These are phyloP conservation scores for Larix kaempferi DNA, from an alignment of 75 land plant genomes.

Conservation along the genomic window DNA sequence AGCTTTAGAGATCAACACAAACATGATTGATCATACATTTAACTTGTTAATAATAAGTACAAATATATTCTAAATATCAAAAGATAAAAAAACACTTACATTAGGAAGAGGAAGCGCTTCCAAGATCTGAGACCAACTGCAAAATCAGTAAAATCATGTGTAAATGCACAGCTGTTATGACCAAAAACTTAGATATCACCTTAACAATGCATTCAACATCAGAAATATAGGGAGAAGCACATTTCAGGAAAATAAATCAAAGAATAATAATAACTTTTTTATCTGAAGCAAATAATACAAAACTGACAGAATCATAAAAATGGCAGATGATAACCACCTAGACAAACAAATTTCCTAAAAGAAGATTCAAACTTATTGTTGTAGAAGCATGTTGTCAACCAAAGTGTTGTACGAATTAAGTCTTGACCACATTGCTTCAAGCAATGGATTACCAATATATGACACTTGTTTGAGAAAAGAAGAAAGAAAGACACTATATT, in stretches of 20 bases:
- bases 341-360: background rate
- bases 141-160: slow-evolving; percentile 12
- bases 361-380: background rate
- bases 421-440: no score
- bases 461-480: no score
- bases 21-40: background rate
- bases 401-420: background rate
- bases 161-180: background rate
- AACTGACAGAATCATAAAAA: background rate
- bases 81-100: slow-evolving; percentile 37
- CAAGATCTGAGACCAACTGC: slow-evolving; percentile 70
- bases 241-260: background rate
- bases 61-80: slow-evolving; percentile 1
- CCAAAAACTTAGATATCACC: no score
- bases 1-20: background rate
- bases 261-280: background rate
- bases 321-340: background rate
- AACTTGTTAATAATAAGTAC: slow-evolving; percentile 3
- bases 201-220: background rate
- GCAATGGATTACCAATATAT: no score
- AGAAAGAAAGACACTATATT: no score
- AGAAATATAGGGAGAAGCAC: background rate
- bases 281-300: background rate
- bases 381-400: background rate
- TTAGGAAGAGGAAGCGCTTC: slow-evolving; percentile 70